phyloP scores from a whole-genome alignment of 1,139 yeast genomes.

The Yamadazyma diospyri region DNA sequence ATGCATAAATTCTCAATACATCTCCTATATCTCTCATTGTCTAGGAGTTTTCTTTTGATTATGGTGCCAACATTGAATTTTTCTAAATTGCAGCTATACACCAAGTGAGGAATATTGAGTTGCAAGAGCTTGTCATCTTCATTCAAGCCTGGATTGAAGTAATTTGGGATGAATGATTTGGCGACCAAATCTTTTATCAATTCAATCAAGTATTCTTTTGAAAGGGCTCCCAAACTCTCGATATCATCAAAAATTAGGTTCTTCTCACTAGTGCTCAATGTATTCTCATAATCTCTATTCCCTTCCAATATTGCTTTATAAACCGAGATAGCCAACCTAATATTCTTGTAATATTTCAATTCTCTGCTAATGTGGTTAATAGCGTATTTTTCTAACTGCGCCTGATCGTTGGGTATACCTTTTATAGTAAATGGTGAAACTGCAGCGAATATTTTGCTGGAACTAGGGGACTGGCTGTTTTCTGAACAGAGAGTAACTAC shows the following conservation, averaged over 20 bases:
- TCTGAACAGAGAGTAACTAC: not conserved
- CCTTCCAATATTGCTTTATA: constrained; percentile 12
- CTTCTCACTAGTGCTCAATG: constrained; percentile 15
- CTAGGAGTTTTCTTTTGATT: constrained; percentile 12
- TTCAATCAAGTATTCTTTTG: constrained; percentile 8
- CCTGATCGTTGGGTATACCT: not conserved
- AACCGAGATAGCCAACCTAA: constrained; percentile 10
- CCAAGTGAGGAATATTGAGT: constrained; percentile 16
- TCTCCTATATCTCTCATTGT: constrained; percentile 5
- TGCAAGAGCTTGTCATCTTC: constrained; percentile 8
- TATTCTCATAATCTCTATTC: constrained; percentile 9
- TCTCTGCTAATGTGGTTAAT: constrained; percentile 15
- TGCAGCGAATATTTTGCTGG: constrained; percentile 10
- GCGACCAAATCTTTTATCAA: constrained; percentile 1
- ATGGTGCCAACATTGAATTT: constrained; percentile 18
- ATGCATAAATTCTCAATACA: constrained; percentile 5
- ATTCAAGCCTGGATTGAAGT: not conserved
- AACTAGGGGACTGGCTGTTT: not conserved
- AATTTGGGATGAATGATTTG: constrained; percentile 1
- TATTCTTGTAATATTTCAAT: constrained; percentile 12
- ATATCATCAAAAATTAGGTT: constrained; percentile 16
- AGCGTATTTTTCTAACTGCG: constrained; percentile 2
- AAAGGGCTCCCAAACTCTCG: constrained; percentile 8
- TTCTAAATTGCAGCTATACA: constrained; percentile 15
- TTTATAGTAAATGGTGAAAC: too few species aligned